These are phyloP conservation scores for Botryotinia narcissicola DNA, from an alignment of 2,329 filamentous ascomycete genomes.

Conservation along the genomic window DNA sequence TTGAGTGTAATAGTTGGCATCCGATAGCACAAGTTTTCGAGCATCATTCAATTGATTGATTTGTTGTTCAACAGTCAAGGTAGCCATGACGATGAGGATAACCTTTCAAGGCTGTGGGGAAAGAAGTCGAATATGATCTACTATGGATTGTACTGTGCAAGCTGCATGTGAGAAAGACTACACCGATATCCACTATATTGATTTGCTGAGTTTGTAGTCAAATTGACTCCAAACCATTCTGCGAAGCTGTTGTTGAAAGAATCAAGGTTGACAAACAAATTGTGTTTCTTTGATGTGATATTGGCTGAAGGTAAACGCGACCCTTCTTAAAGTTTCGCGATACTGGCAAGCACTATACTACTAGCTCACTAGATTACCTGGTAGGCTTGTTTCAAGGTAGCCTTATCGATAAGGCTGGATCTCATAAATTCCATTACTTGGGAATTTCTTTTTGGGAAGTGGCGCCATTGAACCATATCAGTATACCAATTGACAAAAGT, in stretches of 20 bases:
- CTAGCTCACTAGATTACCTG: not conserved
- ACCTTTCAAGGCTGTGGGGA: constrained; percentile 17
- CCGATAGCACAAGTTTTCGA: constrained; percentile 81
- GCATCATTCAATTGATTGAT: constrained; percentile 87
- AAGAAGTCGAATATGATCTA: constrained; percentile 28
- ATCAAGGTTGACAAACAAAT: not conserved
- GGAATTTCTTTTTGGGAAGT: constrained; percentile 16
- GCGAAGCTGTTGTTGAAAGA: constrained; percentile 13
- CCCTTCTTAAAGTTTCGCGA: constrained; percentile 1
- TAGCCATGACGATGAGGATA: constrained; percentile 46
- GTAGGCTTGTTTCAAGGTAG: not conserved
- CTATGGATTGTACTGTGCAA: constrained; percentile 25
- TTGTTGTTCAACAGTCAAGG: constrained; percentile 66
- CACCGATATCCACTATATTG: constrained; percentile 15
- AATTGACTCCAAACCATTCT: constrained; percentile 11
- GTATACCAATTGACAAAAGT: not conserved
- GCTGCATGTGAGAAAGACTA: constrained; percentile 29
- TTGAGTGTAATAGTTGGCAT: constrained; percentile 84
- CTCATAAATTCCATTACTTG: not conserved
- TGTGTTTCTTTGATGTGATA: constrained; percentile 18
- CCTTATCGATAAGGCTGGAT: constrained; percentile 20
- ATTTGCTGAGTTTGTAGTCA: constrained; percentile 3
- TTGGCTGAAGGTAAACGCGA: constrained; percentile 14
- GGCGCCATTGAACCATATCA: constrained; percentile 13
- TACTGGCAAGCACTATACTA: not conserved